phyloP scores from a whole-genome alignment of 306 rosid genomes.

The barrel medic (Medicago truncatula) region DNA sequence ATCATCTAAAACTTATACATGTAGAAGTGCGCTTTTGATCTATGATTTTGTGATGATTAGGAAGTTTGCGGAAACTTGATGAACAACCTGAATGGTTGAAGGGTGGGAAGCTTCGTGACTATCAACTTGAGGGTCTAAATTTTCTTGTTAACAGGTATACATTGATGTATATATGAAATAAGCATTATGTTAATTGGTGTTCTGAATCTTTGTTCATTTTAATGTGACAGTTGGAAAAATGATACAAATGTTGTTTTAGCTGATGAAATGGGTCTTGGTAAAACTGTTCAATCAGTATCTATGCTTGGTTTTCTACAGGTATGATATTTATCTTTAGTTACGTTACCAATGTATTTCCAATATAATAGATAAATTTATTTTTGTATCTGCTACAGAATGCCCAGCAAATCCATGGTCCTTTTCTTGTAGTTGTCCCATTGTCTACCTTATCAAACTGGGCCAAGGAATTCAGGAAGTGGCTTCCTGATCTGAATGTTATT shows the following conservation, averaged over 20 bases:
- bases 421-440: conserved; percentile 97
- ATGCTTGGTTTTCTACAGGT: conserved; percentile 99
- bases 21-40: conserved; percentile 36
- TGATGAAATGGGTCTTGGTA: conserved; percentile 99
- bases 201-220: conserved; percentile 46
- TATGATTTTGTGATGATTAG: conserved; percentile 58
- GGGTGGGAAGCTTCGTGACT: conserved; percentile 99
- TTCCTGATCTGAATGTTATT: conserved; percentile 95
- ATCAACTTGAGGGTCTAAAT: conserved; percentile 99
- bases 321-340: conserved; percentile 39
- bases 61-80: conserved; percentile 93
- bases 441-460: conserved; percentile 99
- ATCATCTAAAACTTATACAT: neutral
- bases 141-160: conserved; percentile 97
- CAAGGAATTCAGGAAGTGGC: conserved; percentile 99
- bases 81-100: conserved; percentile 98
- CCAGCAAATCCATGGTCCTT: conserved; percentile 96
- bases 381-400: conserved; percentile 65
- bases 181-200: conserved; percentile 28
- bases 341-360: conserved; percentile 21
- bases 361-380: conserved; percentile 1
- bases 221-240: conserved; percentile 87
- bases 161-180: neutral
- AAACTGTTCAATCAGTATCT: conserved; percentile 97
- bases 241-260: conserved; percentile 99